Evolutionary conservation across 805 yeast species (phyloP).

Genomic region (Yamadazyma sp.): DNA sequence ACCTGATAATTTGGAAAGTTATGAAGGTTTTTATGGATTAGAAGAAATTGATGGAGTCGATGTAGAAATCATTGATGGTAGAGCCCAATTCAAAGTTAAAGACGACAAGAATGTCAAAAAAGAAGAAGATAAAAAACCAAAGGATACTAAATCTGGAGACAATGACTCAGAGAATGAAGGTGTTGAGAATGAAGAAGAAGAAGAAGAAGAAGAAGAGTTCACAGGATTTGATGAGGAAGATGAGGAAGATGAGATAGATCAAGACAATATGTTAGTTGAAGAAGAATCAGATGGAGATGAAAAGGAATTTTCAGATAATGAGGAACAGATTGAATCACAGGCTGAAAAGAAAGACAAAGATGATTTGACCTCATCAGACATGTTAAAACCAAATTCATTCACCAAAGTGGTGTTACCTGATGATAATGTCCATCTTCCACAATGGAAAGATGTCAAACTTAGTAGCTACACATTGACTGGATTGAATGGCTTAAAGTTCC

Average conservation of each 20-base stretch:
- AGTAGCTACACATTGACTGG: constrained; percentile 62
- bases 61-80: constrained; percentile 70
- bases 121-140: constrained; percentile 7
- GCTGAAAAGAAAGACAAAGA: constrained; percentile 20
- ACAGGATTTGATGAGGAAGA: constrained; percentile 11
- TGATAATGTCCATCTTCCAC: constrained; percentile 50
- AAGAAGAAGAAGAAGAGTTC: constrained; percentile 3
- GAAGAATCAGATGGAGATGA: constrained; percentile 9
- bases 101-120: constrained; percentile 28
- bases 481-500: constrained; percentile 54
- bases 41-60: constrained; percentile 95
- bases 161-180: constrained; percentile 16
- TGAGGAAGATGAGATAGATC: constrained; percentile 19
- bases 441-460: constrained; percentile 55
- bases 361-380: constrained; percentile 5
- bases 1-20: constrained; percentile 81
- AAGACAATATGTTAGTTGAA: constrained; percentile 6
- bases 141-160: constrained; percentile 11
- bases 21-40: constrained; percentile 86
- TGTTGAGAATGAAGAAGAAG: constrained; percentile 17
- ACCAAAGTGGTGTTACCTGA: constrained; percentile 27
- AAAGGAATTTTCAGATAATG: constrained; percentile 18
- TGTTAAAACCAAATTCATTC: constrained; percentile 21
- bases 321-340: constrained; percentile 15
- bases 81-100: constrained; percentile 49